Conservation (phyloP, 169 alveolate species). For the Perkinsus olseni region DNA sequence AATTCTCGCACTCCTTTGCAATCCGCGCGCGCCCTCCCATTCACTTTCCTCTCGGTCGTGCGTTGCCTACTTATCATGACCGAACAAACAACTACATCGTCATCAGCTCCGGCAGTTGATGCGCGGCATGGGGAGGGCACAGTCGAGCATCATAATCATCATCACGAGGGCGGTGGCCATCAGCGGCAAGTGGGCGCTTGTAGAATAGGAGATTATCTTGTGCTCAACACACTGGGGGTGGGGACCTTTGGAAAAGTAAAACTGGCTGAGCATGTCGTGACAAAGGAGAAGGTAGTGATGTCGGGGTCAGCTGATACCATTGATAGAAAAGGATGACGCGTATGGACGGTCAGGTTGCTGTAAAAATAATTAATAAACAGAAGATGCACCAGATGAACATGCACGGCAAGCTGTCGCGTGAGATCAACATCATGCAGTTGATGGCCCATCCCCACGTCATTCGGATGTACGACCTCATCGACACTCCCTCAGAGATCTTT, state of each 20-base stretch:
- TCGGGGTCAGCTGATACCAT: background rate
- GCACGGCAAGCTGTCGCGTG: constrained; percentile 58
- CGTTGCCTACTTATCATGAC: no score
- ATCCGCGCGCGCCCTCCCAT: no score
- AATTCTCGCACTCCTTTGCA: no score
- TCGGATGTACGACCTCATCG: constrained; percentile 56
- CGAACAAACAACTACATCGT: background rate
- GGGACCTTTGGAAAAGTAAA: constrained; percentile 80
- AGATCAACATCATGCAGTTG: constrained; percentile 56
- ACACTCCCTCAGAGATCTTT: constrained; percentile 46
- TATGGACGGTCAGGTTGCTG: constrained; percentile 49
- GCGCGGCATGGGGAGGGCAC: background rate
- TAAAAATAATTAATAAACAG: constrained; percentile 59
- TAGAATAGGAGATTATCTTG: constrained; percentile 23
- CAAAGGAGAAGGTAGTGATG: constrained; percentile 39
- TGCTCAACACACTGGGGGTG: constrained; percentile 61
- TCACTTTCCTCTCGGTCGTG: no score
- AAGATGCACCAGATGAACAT: constrained; percentile 52
- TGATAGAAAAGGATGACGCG: background rate
- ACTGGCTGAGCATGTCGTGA: constrained; percentile 3
- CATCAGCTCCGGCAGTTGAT: background rate
- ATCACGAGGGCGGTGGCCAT: background rate
- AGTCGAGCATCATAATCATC: background rate
- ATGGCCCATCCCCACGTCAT: constrained; percentile 71
- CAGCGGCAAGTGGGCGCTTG: background rate